phyloP scores from a whole-genome alignment of 2,329 filamentous ascomycete genomes.

The Penicillium sp. region DNA sequence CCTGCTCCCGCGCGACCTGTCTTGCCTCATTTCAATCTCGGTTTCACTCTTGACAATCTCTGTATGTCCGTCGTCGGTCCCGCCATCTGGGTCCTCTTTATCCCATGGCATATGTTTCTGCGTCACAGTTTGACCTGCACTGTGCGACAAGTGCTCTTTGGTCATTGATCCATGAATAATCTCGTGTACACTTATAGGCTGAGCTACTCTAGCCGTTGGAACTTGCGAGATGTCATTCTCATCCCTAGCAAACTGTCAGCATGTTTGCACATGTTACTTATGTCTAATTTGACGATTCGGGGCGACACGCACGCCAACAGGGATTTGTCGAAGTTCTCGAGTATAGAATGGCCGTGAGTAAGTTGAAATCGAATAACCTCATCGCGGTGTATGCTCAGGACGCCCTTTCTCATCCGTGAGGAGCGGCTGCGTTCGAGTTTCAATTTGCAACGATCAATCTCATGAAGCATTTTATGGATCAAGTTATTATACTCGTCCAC shows the following conservation, averaged over 20 bases:
- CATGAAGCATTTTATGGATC: conserved; percentile 6
- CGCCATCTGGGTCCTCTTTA: too few relatives aligned
- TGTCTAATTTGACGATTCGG: not conserved
- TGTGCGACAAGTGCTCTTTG: too few relatives aligned
- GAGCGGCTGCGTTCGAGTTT: conserved; percentile 7
- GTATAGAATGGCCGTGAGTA: not conserved
- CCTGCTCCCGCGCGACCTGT: too few relatives aligned
- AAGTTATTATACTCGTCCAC: conserved; percentile 6
- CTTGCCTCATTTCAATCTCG: too few relatives aligned
- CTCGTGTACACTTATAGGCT: too few relatives aligned
- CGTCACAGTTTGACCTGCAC: too few relatives aligned
- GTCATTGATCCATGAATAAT: too few relatives aligned
- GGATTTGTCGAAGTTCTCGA: not conserved
- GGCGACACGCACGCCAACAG: not conserved
- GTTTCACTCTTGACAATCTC: too few relatives aligned
- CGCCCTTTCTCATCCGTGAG: conserved; percentile 8
- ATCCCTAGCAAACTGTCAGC: not conserved
- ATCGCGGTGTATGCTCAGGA: conserved; percentile 6
- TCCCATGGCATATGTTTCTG: too few relatives aligned
- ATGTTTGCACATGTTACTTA: not conserved
- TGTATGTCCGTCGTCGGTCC: too few relatives aligned
- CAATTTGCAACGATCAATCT: conserved; percentile 9
- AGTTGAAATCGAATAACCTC: conserved; percentile 13
- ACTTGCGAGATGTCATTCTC: not conserved
- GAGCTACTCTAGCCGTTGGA: not conserved